A percentile compares a stretch with the other conserved stretches of the same genome.
These are phyloP conservation scores for Saccharomycopsis hybrid DNA, from an alignment of 1,139 yeast genomes.

Conservation along the genomic window DNA sequence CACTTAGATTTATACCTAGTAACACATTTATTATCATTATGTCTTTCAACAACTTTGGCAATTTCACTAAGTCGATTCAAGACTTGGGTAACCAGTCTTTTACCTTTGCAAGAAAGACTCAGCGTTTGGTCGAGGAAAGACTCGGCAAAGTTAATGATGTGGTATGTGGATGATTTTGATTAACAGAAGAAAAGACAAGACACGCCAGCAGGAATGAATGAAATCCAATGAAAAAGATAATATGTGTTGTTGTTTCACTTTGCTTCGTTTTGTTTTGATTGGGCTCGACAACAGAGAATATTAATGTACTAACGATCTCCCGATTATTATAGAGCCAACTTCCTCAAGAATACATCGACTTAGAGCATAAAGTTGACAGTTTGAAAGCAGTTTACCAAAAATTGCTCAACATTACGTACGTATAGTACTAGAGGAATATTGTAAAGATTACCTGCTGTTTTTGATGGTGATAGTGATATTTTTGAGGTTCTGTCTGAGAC, in stretches of 20 bases:
- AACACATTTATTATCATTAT: background rate
- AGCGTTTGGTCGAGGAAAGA: conserved; percentile 70
- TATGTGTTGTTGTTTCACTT: too few species aligned
- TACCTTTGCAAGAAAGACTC: conserved; percentile 66
- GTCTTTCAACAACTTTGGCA: conserved; percentile 11
- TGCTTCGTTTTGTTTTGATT: too few species aligned
- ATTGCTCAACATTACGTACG: conserved; percentile 60
- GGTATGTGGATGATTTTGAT: conserved; percentile 22
- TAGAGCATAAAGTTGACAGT: conserved; percentile 70
- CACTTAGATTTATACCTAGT: too few species aligned
- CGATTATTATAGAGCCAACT: conserved; percentile 45
- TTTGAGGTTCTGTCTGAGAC: too few species aligned
- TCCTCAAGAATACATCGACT: conserved; percentile 74
- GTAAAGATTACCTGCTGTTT: background rate
- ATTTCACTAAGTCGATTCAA: conserved; percentile 20
- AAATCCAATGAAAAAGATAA: too few species aligned
- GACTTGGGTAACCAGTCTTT: conserved; percentile 25
- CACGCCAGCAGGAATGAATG: background rate
- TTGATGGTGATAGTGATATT: too few species aligned
- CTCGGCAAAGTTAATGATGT: conserved; percentile 75
- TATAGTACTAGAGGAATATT: conserved; percentile 14
- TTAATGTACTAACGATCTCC: too few species aligned
- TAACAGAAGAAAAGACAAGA: background rate
- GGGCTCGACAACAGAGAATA: too few species aligned
- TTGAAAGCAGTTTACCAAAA: conserved; percentile 68